Conservation (phyloP, 352 stramenopile species). For the Plasmopara muralis region DNA sequence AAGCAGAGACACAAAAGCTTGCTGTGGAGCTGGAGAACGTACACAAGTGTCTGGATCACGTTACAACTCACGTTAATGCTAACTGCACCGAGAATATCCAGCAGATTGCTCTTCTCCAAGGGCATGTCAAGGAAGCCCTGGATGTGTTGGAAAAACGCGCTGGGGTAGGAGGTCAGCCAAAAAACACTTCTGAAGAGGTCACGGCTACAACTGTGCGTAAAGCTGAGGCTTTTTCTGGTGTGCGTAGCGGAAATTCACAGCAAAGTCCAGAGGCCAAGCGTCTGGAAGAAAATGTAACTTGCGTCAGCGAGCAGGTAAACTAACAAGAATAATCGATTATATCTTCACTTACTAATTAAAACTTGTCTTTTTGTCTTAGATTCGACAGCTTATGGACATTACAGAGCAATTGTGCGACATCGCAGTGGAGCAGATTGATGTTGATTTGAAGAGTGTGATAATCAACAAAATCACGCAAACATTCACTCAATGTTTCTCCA, state of each 20-base stretch:
- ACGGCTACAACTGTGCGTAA: constrained; percentile 42
- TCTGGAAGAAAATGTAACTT: constrained; percentile 60
- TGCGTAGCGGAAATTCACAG: constrained; percentile 29
- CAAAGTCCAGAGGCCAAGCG: constrained; percentile 43
- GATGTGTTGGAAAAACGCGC: constrained; percentile 60
- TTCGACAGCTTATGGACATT: constrained; percentile 45
- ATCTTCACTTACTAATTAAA: constrained; percentile 7
- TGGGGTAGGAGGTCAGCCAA: constrained; percentile 10
- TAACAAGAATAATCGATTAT: not conserved
- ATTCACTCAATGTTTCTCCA: constrained; percentile 75
- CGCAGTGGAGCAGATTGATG: constrained; percentile 66
- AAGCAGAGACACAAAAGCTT: constrained; percentile 75
- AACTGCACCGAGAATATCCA: constrained; percentile 52
- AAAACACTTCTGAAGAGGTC: constrained; percentile 29
- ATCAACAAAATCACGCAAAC: constrained; percentile 53
- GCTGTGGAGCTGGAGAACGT: constrained; percentile 63
- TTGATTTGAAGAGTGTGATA: constrained; percentile 67
- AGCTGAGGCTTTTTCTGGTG: constrained; percentile 24
- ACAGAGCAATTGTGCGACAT: constrained; percentile 70
- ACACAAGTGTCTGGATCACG: constrained; percentile 53
- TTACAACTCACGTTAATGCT: constrained; percentile 45
- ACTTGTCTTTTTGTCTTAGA: constrained; percentile 18
- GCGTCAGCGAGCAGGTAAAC: constrained; percentile 57
- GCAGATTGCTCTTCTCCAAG: constrained; percentile 53
- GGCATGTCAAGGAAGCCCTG: constrained; percentile 62